Conservation (phyloP, 2,329 filamentous ascomycete species). For the Penicillium sp. region DNA sequence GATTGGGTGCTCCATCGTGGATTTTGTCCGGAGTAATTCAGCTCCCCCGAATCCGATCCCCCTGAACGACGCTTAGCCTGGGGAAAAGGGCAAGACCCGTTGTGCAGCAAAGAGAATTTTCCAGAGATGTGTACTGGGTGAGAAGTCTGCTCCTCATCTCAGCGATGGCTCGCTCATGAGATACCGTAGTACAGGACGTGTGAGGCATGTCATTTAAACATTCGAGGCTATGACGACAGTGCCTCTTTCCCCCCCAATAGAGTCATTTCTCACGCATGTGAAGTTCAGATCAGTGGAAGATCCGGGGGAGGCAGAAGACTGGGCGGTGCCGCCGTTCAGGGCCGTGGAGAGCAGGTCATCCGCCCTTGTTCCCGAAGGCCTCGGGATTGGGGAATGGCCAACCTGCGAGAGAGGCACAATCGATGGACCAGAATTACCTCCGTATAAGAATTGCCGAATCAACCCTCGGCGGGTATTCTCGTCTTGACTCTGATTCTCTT, state of each 20-base stretch:
- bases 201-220: background rate
- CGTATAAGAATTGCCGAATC: slow-evolving; percentile 22
- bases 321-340: slow-evolving; percentile 8
- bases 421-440: slow-evolving; percentile 15
- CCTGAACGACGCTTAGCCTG: background rate
- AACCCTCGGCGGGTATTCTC: slow-evolving; percentile 13
- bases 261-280: slow-evolving; percentile 20
- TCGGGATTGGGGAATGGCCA: slow-evolving; percentile 26
- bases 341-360: slow-evolving; percentile 22
- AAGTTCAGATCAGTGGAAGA: slow-evolving; percentile 29
- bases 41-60: background rate
- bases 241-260: background rate
- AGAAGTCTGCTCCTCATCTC: background rate
- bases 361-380: slow-evolving; percentile 34
- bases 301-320: slow-evolving; percentile 15
- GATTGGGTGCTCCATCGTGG: background rate
- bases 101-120: background rate
- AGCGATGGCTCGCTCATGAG: background rate
- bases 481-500: slow-evolving; percentile 9
- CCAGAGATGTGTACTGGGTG: background rate
- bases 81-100: background rate
- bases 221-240: slow-evolving; percentile 25
- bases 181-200: background rate
- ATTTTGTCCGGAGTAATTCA: slow-evolving; percentile 20
- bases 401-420: background rate